phyloP scores from a whole-genome alignment of 2,329 filamentous ascomycete species.

The Verticillium albo-atrum region DNA sequence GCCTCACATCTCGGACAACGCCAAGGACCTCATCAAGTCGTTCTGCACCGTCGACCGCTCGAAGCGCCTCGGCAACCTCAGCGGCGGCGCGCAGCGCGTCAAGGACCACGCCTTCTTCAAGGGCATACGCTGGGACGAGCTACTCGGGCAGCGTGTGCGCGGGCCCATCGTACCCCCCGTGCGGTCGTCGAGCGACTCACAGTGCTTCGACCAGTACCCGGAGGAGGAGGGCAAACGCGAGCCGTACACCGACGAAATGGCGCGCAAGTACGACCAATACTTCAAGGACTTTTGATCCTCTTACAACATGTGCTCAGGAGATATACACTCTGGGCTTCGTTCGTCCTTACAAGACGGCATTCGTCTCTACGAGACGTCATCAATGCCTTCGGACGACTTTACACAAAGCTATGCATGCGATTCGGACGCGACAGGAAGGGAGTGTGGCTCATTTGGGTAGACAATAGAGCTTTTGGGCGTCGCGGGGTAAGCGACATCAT shows the following conservation, averaged over 20 bases:
- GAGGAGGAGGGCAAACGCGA: constrained; percentile 65
- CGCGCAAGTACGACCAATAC: constrained; percentile 62
- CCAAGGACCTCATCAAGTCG: constrained; percentile 69
- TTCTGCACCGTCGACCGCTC: constrained; percentile 78
- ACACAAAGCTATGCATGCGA: not conserved
- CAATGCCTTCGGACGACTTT: too few relatives aligned
- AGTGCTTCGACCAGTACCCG: constrained; percentile 82
- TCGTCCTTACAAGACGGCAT: too few relatives aligned
- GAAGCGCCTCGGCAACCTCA: constrained; percentile 72
- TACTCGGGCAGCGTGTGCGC: constrained; percentile 57
- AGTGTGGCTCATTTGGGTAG: not conserved
- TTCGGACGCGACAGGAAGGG: not conserved
- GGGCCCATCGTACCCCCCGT: constrained; percentile 76
- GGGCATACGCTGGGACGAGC: constrained; percentile 68
- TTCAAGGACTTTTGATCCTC: constrained; percentile 65
- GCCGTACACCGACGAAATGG: constrained; percentile 65
- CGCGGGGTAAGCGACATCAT: not conserved
- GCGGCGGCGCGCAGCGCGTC: constrained; percentile 66
- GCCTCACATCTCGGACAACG: constrained; percentile 60
- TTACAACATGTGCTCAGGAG: not conserved
- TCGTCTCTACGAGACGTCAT: too few relatives aligned
- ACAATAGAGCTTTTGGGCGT: not conserved
- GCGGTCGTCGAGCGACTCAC: constrained; percentile 66
- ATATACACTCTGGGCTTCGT: too few relatives aligned
- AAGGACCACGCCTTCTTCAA: constrained; percentile 74